Conservation (phyloP, 345 rosid species). For the Lepidium sativum region DNA sequence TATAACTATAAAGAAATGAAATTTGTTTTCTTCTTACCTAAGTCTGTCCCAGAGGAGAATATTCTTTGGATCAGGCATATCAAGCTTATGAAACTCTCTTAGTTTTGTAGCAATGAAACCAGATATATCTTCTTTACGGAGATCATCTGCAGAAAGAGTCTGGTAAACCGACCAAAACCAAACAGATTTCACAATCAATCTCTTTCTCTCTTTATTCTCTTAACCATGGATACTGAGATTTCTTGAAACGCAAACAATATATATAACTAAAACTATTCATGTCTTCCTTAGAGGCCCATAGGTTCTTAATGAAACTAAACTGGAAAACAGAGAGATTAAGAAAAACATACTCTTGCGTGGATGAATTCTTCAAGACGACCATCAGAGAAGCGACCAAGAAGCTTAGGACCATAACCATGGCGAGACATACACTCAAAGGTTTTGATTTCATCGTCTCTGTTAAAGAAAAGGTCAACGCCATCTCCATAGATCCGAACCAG, state of each 20-base stretch:
- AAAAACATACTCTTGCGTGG: slow-evolving; percentile 63
- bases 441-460: slow-evolving; percentile 67
- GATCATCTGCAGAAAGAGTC: slow-evolving; percentile 90
- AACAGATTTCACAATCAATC: neutral
- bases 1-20: neutral
- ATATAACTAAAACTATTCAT: neutral
- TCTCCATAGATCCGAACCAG: slow-evolving; percentile 77
- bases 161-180: slow-evolving; percentile 31
- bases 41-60: slow-evolving; percentile 68
- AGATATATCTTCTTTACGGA: slow-evolving; percentile 55
- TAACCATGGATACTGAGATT: neutral
- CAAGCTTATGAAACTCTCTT: slow-evolving; percentile 79
- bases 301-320: no score
- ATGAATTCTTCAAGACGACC: slow-evolving; percentile 96
- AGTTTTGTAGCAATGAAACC: slow-evolving; percentile 61
- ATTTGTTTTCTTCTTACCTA: slow-evolving; percentile 32
- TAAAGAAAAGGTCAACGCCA: slow-evolving; percentile 81
- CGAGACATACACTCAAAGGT: slow-evolving; percentile 85
- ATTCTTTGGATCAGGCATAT: slow-evolving; percentile 60
- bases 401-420: slow-evolving; percentile 88
- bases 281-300: neutral
- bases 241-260: slow-evolving; percentile 2
- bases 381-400: slow-evolving; percentile 69
- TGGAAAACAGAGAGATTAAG: neutral
- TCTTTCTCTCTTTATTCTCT: neutral